Conservation (phyloP, 805 yeast genomes). For the Kuraishia piskuri region DNA sequence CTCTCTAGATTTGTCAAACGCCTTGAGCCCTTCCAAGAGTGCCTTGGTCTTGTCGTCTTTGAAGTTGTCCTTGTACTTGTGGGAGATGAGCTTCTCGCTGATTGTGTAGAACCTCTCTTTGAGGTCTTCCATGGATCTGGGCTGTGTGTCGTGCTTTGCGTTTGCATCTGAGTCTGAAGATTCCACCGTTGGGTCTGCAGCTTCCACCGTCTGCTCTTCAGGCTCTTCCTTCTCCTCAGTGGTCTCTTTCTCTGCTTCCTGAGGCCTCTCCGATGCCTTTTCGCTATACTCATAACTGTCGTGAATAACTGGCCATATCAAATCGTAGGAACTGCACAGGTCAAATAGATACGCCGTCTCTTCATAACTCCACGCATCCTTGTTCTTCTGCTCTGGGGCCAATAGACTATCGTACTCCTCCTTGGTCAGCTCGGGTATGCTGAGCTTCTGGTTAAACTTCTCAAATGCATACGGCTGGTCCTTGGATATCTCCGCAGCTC, state of each 20-base stretch:
- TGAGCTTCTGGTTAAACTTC: slow-evolving; percentile 60
- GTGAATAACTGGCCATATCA: slow-evolving; percentile 61
- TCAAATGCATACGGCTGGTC: slow-evolving; percentile 56
- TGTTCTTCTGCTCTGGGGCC: slow-evolving; percentile 20
- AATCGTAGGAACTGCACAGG: slow-evolving; percentile 47
- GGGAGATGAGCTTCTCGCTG: slow-evolving; percentile 43
- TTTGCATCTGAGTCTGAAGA: too few relatives aligned
- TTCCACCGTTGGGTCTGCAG: too few relatives aligned
- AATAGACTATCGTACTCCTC: slow-evolving; percentile 48
- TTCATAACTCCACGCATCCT: slow-evolving; percentile 54
- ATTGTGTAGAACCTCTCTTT: slow-evolving; percentile 75
- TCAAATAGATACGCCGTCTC: slow-evolving; percentile 79
- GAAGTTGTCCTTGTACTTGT: slow-evolving; percentile 29
- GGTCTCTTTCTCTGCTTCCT: neutral
- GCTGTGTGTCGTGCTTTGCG: too few relatives aligned
- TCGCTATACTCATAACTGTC: slow-evolving; percentile 46
- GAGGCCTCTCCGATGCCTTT: slow-evolving; percentile 29
- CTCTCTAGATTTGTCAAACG: slow-evolving; percentile 66
- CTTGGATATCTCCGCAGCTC: slow-evolving; percentile 39
- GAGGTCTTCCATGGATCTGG: slow-evolving; percentile 64
- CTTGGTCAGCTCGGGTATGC: slow-evolving; percentile 61
- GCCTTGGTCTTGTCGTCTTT: slow-evolving; percentile 32
- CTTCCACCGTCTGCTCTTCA: too few relatives aligned
- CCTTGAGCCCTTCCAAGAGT: slow-evolving; percentile 50
- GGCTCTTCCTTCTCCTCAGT: neutral